phyloP scores from a whole-genome alignment of 2,329 filamentous ascomycete genomes.

The Pseudogymnoascus sp. region DNA sequence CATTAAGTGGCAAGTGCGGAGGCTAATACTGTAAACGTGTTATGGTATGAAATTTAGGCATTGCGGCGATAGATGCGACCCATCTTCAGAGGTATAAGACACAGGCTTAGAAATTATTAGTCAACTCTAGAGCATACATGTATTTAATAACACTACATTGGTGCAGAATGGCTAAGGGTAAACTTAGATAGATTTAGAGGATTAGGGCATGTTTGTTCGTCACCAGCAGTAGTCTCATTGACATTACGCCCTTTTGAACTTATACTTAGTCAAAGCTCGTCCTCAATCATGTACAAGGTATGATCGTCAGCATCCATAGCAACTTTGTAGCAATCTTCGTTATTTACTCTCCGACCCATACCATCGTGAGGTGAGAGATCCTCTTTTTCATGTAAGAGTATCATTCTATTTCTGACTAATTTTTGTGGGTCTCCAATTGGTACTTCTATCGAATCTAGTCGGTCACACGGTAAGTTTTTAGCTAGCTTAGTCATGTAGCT shows the following conservation, averaged over 20 bases:
- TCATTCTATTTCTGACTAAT: constrained; percentile 10
- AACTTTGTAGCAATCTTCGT: constrained; percentile 14
- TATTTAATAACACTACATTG: not conserved
- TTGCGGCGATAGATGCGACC: not conserved
- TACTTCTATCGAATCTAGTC: constrained; percentile 11
- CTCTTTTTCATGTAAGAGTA: constrained; percentile 6
- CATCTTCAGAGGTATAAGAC: not conserved
- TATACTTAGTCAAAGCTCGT: not conserved
- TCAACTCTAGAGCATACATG: not conserved
- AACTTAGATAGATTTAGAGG: not conserved
- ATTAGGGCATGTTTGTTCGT: not conserved
- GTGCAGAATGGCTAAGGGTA: not conserved
- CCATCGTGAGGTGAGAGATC: constrained; percentile 13
- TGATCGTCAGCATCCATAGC: constrained; percentile 14
- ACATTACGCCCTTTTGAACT: not conserved
- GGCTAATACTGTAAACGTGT: not conserved
- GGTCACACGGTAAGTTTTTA: not conserved
- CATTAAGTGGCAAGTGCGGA: not conserved
- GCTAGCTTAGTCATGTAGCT: constrained; percentile 11
- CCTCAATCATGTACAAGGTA: constrained; percentile 14
- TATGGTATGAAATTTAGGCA: not conserved
- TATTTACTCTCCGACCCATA: constrained; percentile 7
- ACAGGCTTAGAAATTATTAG: not conserved
- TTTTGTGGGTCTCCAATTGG: constrained; percentile 12
- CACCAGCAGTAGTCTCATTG: not conserved